Evolutionary conservation across 2,329 filamentous ascomycete genomes (phyloP), one percentile per base, ranked within the genome.

Genomic region (Polytolypa hystricis): DNA sequence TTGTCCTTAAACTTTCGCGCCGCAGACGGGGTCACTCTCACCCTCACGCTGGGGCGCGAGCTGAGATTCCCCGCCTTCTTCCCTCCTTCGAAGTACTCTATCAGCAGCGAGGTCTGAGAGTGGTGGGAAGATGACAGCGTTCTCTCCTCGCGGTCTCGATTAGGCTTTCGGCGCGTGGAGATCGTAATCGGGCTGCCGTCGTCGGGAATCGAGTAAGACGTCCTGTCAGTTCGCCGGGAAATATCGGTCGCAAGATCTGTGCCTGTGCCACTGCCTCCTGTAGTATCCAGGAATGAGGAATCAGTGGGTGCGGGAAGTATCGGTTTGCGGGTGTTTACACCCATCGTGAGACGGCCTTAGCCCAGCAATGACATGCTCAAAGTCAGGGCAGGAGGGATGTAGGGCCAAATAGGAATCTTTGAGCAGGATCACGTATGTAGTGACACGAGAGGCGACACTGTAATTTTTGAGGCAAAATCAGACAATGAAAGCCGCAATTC

Each of bases 61-160:
- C 77, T 73, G 21, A 68, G 65, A 39, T 49, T 69, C 68, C 49
- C 69, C 35, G 51, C 69, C 39, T 73, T 65, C 58, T 84, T 87
- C 44, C 79, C 77, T 47, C 78, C 83, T 63, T 94, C 87, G 53
- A 93, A 95, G 61, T 93, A 94, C 64, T 95, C 87, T 52, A 95
- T 95, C 51, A 95, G 70, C 47, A 95, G 70, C 39, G 84, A 93
- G 25, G 87, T 93, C 65, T 93, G 86, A 30, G 84, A 93, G 50
- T 74, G 61, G 30, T 73, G 60, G 54, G 62, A 55, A 53, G 32
- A 15, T 56, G 65, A 60, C 40, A 73, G 62, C 44, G 63, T 70
- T 42, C 57, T 53, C 26, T 56, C 60, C 72, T 71, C 75, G 57
- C 76, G 79, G 50, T 62, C 77, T 73, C 60, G 56, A 43, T 58